These are phyloP conservation scores for Podaxis sp. DNA, from an alignment of 768 basidiomycete species.

Conservation along the genomic window DNA sequence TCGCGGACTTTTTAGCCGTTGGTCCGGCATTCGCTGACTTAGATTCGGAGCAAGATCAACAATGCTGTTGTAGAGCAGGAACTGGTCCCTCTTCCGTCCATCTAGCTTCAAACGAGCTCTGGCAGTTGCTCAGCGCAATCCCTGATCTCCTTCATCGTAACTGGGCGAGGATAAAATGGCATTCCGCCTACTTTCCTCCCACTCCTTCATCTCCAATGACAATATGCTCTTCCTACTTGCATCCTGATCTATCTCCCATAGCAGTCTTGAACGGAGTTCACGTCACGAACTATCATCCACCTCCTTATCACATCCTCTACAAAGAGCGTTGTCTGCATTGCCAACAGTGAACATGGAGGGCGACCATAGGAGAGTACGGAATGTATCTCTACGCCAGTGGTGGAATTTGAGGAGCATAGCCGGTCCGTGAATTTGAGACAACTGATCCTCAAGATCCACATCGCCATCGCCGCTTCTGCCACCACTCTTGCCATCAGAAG, in stretches of 20 bases:
- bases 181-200: neutral
- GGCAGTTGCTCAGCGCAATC: neutral
- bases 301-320: neutral
- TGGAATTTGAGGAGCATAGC: neutral
- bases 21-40: too few relatives aligned
- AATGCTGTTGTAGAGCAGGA: too few relatives aligned
- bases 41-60: too few relatives aligned
- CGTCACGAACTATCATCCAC: neutral
- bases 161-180: neutral
- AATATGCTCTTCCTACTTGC: neutral
- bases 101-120: neutral
- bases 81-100: neutral
- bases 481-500: too few relatives aligned
- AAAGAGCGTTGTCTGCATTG: neutral
- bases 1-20: too few relatives aligned
- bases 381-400: neutral
- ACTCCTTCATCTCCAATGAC: neutral
- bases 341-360: neutral
- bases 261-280: neutral
- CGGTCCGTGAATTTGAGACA: neutral
- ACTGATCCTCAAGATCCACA: neutral
- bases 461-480: neutral
- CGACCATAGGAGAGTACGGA: neutral
- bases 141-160: neutral
- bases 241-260: neutral